A percentile compares a stretch with the other conserved stretches of the same genome.
phyloP scores from a whole-genome alignment of 2,329 filamentous ascomycete species.

The Neobulgaria alba region DNA sequence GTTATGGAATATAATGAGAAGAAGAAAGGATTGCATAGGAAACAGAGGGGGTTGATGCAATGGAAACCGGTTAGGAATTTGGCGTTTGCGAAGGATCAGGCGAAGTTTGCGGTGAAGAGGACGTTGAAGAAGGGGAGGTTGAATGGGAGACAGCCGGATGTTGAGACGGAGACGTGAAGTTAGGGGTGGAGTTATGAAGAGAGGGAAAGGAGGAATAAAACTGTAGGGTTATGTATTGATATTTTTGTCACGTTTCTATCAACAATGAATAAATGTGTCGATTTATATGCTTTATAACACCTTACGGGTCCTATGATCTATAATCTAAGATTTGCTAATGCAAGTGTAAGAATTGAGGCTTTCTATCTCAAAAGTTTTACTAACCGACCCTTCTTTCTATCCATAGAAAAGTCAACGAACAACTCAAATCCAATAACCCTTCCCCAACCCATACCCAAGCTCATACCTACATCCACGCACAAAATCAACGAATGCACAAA shows the following conservation, averaged over 20 bases:
- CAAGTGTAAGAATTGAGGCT: not conserved
- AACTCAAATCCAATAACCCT: too few species aligned
- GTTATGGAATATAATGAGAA: slow-evolving; percentile 57
- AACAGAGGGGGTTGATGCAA: slow-evolving; percentile 88
- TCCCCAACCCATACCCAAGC: too few species aligned
- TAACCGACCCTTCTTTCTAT: too few species aligned
- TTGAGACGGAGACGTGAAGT: slow-evolving; percentile 25
- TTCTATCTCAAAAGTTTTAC: too few species aligned
- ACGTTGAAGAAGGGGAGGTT: slow-evolving; percentile 70
- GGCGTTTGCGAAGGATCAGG: slow-evolving; percentile 82
- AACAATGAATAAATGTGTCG: not conserved
- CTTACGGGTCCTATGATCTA: not conserved
- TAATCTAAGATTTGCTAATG: not conserved
- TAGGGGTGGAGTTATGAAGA: not conserved
- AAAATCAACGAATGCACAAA: too few species aligned
- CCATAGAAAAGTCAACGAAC: too few species aligned
- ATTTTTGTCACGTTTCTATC: not conserved
- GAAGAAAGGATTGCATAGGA: slow-evolving; percentile 70
- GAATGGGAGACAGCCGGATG: slow-evolving; percentile 67
- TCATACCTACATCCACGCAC: too few species aligned
- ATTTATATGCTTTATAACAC: not conserved
- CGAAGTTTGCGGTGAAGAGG: slow-evolving; percentile 67
- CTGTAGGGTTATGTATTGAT: slow-evolving; percentile 13
- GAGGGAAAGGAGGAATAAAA: slow-evolving; percentile 23
- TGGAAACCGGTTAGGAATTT: slow-evolving; percentile 85